Evolutionary conservation across 2,329 filamentous ascomycete species (phyloP).

Genomic region (Claviceps pazoutovae): DNA sequence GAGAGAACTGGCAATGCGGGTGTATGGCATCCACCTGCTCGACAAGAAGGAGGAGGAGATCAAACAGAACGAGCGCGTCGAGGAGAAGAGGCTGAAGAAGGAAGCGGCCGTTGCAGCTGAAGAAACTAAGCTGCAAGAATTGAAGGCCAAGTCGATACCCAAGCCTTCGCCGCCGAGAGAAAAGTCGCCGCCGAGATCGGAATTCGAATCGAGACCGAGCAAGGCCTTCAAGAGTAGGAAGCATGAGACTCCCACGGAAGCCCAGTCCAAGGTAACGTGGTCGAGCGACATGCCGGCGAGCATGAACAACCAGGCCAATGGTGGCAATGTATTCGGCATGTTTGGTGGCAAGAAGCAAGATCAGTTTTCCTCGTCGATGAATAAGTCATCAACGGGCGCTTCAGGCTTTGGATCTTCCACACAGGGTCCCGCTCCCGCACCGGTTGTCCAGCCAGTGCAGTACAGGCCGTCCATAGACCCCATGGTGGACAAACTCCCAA

Average conservation of each 20-base stretch:
- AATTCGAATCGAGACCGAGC: background rate
- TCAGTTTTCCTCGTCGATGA: background rate
- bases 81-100: conserved; percentile 30
- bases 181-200: background rate
- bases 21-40: conserved; percentile 33
- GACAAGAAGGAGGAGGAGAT: conserved; percentile 30
- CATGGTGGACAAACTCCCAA: conserved; percentile 46
- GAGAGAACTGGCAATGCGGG: conserved; percentile 33
- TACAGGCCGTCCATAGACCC: conserved; percentile 4
- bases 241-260: conserved; percentile 4
- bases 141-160: conserved; percentile 31
- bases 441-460: background rate
- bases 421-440: background rate
- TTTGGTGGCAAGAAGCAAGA: background rate
- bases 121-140: conserved; percentile 32
- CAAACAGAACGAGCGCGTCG: conserved; percentile 28
- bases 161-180: conserved; percentile 23
- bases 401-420: conserved; percentile 1
- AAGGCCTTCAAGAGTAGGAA: conserved; percentile 8
- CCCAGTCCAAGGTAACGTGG: conserved; percentile 2
- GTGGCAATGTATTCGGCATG: background rate
- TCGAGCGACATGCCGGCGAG: conserved; percentile 9
- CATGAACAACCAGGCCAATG: conserved; percentile 12
- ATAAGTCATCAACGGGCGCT: background rate
- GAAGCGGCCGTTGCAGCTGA: conserved; percentile 33